Evolutionary conservation across 1,139 yeast genomes (phyloP).

Genomic region (Scheffersomyces lignicola): DNA sequence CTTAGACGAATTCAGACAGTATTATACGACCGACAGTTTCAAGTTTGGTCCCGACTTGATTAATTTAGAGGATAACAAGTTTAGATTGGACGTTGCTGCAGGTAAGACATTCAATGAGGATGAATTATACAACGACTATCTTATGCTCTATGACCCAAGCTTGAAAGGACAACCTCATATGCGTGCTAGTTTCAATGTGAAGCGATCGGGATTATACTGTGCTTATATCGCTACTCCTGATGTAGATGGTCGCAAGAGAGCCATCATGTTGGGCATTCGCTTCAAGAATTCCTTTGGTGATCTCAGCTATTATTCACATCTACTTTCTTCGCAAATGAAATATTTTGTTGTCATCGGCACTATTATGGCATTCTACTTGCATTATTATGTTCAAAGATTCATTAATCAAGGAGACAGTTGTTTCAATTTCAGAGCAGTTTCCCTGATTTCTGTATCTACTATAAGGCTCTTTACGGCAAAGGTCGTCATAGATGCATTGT

Average conservation of each 20-base stretch:
- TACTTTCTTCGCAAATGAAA: constrained; percentile 1
- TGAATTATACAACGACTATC: background rate
- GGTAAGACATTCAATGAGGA: background rate
- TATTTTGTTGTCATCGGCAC: constrained; percentile 1
- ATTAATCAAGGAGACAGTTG: constrained; percentile 1
- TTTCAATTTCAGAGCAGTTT: background rate
- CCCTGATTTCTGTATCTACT: background rate
- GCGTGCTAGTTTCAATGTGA: constrained; percentile 1
- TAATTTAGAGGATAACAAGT: background rate
- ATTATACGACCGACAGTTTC: constrained; percentile 1
- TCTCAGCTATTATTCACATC: background rate
- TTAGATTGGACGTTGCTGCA: background rate
- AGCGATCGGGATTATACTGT: constrained; percentile 1
- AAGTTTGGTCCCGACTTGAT: background rate
- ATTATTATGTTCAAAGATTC: background rate
- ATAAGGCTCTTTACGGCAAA: background rate
- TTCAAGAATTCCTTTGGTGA: constrained; percentile 1
- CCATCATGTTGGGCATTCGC: constrained; percentile 1
- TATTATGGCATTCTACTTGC: constrained; percentile 1
- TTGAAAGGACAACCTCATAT: background rate
- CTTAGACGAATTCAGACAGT: constrained; percentile 1
- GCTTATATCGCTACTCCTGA: background rate
- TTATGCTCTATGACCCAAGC: constrained; percentile 1
- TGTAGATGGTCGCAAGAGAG: background rate
- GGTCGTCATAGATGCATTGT: background rate